phyloP scores from a whole-genome alignment of 2,329 filamentous ascomycete species.

The Pseudogymnoascus sp. region DNA sequence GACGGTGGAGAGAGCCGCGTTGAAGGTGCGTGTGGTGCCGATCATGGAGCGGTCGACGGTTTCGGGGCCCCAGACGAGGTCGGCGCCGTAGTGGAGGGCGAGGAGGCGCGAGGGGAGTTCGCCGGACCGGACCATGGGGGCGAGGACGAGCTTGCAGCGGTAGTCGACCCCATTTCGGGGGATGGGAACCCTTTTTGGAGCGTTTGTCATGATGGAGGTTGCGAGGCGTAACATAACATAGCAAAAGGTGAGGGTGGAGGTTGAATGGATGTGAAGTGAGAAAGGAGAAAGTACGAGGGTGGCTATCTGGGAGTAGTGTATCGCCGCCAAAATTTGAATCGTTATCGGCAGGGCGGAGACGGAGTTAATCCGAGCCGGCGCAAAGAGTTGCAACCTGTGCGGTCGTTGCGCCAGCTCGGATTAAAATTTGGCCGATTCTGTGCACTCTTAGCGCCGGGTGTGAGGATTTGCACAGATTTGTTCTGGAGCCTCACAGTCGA shows the following conservation, averaged over 20 bases:
- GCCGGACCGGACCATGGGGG: slow-evolving; percentile 96
- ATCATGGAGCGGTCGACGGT: slow-evolving; percentile 90
- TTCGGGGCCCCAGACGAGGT: slow-evolving; percentile 96
- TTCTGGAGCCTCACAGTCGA: no score
- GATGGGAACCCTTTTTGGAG: slow-evolving; percentile 67
- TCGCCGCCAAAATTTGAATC: background rate
- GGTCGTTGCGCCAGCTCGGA: no score
- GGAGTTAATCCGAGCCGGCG: no score
- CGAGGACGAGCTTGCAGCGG: slow-evolving; percentile 85
- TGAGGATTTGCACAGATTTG: no score
- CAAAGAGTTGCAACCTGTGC: no score
- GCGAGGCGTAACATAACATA: slow-evolving; percentile 31
- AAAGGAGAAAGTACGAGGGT: background rate
- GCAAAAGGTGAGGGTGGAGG: background rate
- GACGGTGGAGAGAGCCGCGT: slow-evolving; percentile 68
- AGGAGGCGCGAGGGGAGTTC: slow-evolving; percentile 85
- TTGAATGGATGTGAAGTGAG: background rate
- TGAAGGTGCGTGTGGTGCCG: slow-evolving; percentile 70
- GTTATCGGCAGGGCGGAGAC: background rate
- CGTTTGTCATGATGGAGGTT: slow-evolving; percentile 50
- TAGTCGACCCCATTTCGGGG: slow-evolving; percentile 87
- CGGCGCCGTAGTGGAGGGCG: slow-evolving; percentile 88
- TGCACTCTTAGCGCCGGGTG: no score
- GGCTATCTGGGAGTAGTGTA: background rate
- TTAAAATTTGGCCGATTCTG: no score